These are phyloP conservation scores for Oryza glumipatula DNA, from an alignment of 176 grass and related monocot genomes.

Conservation along the genomic window DNA sequence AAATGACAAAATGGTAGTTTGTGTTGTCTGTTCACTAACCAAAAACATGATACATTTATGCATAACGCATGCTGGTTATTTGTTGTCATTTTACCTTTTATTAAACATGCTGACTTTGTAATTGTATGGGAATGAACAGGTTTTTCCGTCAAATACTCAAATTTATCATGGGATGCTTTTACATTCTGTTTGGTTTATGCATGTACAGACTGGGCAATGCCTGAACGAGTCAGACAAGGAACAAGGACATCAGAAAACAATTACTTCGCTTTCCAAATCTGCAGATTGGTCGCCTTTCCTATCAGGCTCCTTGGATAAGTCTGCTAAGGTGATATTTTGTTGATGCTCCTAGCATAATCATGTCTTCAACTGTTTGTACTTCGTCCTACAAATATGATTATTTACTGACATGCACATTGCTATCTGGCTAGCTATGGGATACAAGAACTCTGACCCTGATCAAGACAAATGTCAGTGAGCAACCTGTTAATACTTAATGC, in stretches of 20 bases:
- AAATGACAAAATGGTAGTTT: neutral
- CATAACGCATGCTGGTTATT: neutral
- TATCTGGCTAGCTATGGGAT: slow-evolving; percentile 76
- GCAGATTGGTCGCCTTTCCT: slow-evolving; percentile 73
- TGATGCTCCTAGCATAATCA: neutral
- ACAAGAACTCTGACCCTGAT: slow-evolving; percentile 71
- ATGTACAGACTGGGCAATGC: slow-evolving; percentile 63
- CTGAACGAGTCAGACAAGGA: slow-evolving; percentile 82
- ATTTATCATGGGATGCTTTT: slow-evolving; percentile 22
- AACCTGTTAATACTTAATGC: slow-evolving; percentile 94
- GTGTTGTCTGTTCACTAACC: neutral
- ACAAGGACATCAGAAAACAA: slow-evolving; percentile 70
- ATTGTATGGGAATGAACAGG: neutral
- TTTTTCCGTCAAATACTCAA: neutral
- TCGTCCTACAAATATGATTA: neutral
- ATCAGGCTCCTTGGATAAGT: slow-evolving; percentile 82
- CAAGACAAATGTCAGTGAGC: slow-evolving; percentile 80
- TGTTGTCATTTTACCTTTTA: neutral
- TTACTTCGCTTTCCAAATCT: slow-evolving; percentile 74
- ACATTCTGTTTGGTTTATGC: slow-evolving; percentile 18
- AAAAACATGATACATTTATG: neutral
- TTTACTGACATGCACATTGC: slow-evolving; percentile 14
- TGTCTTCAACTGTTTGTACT: neutral
- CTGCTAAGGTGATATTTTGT: slow-evolving; percentile 68
- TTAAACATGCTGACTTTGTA: neutral